A percentile compares a stretch with the other conserved stretches of the same genome.
phyloP scores from a whole-genome alignment of 768 basidiomycete genomes.

The Leccinellum rugosiceps region DNA sequence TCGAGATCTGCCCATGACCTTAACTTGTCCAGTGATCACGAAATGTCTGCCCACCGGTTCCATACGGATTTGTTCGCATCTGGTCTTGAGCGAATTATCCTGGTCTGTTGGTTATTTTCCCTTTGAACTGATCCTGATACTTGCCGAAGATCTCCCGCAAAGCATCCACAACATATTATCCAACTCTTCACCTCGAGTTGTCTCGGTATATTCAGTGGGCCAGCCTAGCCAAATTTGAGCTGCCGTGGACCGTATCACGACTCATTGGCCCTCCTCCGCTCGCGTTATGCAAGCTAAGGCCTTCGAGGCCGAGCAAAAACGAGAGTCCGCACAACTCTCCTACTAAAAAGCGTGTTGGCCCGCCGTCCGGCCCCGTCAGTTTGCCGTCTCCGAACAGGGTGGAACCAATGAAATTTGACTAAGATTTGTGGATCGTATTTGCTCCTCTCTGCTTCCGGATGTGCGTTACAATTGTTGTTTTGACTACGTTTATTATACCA shows the following conservation, averaged over 20 bases:
- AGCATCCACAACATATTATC: conserved; percentile 93
- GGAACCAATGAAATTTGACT: conserved; percentile 44
- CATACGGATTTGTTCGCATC: conserved; percentile 87
- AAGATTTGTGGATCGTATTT: conserved; percentile 2
- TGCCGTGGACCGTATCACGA: conserved; percentile 79
- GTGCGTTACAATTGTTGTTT: conserved; percentile 9
- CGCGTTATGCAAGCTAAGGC: conserved; percentile 45
- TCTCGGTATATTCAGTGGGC: conserved; percentile 79
- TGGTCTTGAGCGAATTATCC: conserved; percentile 85
- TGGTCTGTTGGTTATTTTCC: conserved; percentile 50
- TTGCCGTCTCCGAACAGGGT: conserved; percentile 43
- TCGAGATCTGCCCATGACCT: conserved; percentile 63
- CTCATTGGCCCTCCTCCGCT: conserved; percentile 77
- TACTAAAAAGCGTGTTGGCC: conserved; percentile 18
- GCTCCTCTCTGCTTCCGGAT: conserved; percentile 3
- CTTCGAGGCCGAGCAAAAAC: conserved; percentile 12
- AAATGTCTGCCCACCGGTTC: conserved; percentile 76
- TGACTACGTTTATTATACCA: conserved; percentile 13
- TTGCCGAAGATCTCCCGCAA: conserved; percentile 80
- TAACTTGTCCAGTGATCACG: conserved; percentile 62
- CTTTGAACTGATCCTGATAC: neutral
- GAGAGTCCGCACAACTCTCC: conserved; percentile 23
- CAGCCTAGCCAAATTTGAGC: conserved; percentile 60
- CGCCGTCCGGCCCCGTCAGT: conserved; percentile 15
- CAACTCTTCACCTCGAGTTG: conserved; percentile 90